Percentiles rank a stretch among this genome's conserved stretches.
Evolutionary conservation across 306 rosid species (phyloP).

Genomic region (cucumber (Cucumis sativus)): Cucumber_9930_V3 NC_026655.2:16339001-16339500

Average conservation of each 20-base stretch:
- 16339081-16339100: neutral
- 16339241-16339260: neutral
- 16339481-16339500: neutral
- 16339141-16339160: neutral
- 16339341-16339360: neutral
- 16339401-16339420: constrained; percentile 23
- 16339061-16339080: neutral
- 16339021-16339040: neutral
- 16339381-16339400: constrained; percentile 11
- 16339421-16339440: constrained; percentile 70
- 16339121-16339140: neutral
- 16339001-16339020: neutral
- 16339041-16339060: neutral
- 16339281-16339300: neutral
- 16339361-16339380: neutral
- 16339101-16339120: neutral
- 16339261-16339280: neutral
- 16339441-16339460: neutral
- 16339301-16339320: neutral
- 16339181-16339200: neutral
- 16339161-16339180: neutral
- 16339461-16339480: neutral
- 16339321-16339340: neutral
- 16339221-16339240: neutral
- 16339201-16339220: neutral